Base-by-base conservation (phyloP, 169 alveolate species). In the Plasmodium gallinaceum region DNA sequence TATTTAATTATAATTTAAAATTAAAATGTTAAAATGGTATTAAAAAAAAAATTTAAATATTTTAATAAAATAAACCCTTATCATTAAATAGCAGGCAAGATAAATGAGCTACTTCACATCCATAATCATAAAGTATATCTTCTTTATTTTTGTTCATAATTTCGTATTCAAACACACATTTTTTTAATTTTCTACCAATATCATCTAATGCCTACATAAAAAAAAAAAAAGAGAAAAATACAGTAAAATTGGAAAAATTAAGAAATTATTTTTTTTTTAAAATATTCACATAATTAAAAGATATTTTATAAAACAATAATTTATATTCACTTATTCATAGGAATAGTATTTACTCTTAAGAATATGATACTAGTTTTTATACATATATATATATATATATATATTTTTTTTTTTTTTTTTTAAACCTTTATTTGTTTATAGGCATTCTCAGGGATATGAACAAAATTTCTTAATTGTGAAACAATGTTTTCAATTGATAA, bases 131-230 rank as follows among this genome's bases (percentile, higher is more conserved):
- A 26, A 76, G 24, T 0, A 76, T 76, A 26, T 64, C 78, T 65
- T 52, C 89, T n/a, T 51, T 62, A n/a, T 16, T 76, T 37, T 61
- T 51, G 42, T 51, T 66, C 75, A 76, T 51, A 42, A 76, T 69
- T 48, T 76, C 89, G 52, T 76, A 76, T 37, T 76, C 78, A 57
- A 76, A 76, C 43, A 76, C 48, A 62, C 89, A 76, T 45, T 14
- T 76, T 58, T 76, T 68, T 24, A 76, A 26, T 12, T 48, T 64
- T 22, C 66, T 57, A 24, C 61, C 65, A 7, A 24, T 16, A 12
- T 12, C 32, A 45, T 39, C 65, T 58, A 76, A 54, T 14, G 62
- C 78, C 89, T 76, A 76, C 10, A 43, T 16, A 57, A 5, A 52
- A 68, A 37, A 64, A 46, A 32, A 20, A 52, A 14, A 39, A 7